These are phyloP conservation scores for Cyberlindnera maritima DNA, from an alignment of 805 yeast genomes.

Conservation along the genomic window DNA sequence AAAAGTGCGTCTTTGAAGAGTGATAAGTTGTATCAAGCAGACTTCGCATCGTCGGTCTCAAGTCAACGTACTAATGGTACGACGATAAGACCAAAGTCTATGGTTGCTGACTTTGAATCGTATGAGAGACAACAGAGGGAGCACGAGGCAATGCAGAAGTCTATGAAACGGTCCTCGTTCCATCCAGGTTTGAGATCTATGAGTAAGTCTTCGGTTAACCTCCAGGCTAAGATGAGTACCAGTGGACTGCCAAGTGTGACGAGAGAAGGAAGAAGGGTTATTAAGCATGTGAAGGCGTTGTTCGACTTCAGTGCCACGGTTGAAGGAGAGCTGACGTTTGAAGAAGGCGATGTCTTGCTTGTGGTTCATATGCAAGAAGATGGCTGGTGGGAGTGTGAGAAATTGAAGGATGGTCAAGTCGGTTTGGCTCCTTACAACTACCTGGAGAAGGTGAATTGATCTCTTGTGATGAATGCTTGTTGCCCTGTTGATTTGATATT, in stretches of 20 bases:
- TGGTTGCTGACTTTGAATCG: slow-evolving; percentile 18
- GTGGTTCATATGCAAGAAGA: slow-evolving; percentile 60
- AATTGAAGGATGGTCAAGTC: slow-evolving; percentile 33
- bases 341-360: slow-evolving; percentile 53
- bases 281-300: slow-evolving; percentile 51
- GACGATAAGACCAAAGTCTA: slow-evolving; percentile 29
- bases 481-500: too few relatives aligned
- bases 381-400: slow-evolving; percentile 76
- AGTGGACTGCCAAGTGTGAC: slow-evolving; percentile 45
- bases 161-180: slow-evolving; percentile 26
- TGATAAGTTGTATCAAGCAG: slow-evolving; percentile 9
- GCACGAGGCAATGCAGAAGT: slow-evolving; percentile 9
- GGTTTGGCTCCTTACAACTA: slow-evolving; percentile 70
- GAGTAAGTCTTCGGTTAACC: slow-evolving; percentile 25
- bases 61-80: slow-evolving; percentile 23
- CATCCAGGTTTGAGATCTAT: slow-evolving; percentile 26
- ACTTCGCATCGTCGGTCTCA: slow-evolving; percentile 19
- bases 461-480: background rate
- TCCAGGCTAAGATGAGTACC: slow-evolving; percentile 25
- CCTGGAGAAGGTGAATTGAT: slow-evolving; percentile 25
- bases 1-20: slow-evolving; percentile 13
- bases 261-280: slow-evolving; percentile 51
- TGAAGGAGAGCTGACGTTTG: slow-evolving; percentile 58
- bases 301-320: slow-evolving; percentile 59
- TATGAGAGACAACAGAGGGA: slow-evolving; percentile 13